Conservation (phyloP, 176 grass and related monocot species). For the Panicum miliaceum region DNA sequence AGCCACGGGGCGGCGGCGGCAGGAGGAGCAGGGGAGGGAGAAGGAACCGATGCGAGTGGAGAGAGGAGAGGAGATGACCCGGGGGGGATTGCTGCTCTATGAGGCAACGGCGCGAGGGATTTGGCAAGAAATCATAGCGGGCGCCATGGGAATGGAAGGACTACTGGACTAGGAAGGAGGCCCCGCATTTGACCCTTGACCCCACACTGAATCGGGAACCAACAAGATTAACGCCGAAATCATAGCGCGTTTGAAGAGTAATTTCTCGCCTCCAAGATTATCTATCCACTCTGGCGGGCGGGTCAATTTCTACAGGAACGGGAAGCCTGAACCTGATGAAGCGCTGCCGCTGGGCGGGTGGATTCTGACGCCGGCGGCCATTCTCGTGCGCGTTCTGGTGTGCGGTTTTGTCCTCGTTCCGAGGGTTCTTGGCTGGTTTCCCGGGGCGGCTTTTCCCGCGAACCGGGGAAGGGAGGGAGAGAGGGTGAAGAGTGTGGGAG, state of each 20-base stretch:
- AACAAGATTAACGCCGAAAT: constrained; percentile 6
- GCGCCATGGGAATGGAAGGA: constrained; percentile 17
- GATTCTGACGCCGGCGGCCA: constrained; percentile 18
- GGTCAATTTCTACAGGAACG: not conserved
- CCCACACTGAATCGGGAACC: constrained; percentile 7
- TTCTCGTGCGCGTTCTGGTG: constrained; percentile 20
- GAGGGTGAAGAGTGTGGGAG: not conserved
- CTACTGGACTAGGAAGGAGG: not conserved
- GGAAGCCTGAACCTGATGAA: not conserved
- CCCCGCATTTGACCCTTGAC: not conserved
- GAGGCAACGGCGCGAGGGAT: constrained; percentile 22
- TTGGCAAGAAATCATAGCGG: constrained; percentile 33
- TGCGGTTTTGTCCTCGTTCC: constrained; percentile 11
- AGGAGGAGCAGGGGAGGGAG: not conserved
- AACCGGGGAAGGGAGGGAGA: not conserved
- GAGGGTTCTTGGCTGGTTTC: constrained; percentile 10
- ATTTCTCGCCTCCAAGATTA: constrained; percentile 3
- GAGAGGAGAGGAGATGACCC: not conserved
- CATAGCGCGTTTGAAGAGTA: not conserved
- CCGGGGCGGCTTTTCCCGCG: constrained; percentile 44
- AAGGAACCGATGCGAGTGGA: not conserved
- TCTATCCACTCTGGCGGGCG: not conserved
- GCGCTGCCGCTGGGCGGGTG: not conserved
- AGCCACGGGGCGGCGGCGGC: not conserved
- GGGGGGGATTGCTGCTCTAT: constrained; percentile 28